Evolutionary conservation across 2,329 filamentous ascomycete genomes (phyloP).

Genomic region (Colletotrichum lupini): DNA sequence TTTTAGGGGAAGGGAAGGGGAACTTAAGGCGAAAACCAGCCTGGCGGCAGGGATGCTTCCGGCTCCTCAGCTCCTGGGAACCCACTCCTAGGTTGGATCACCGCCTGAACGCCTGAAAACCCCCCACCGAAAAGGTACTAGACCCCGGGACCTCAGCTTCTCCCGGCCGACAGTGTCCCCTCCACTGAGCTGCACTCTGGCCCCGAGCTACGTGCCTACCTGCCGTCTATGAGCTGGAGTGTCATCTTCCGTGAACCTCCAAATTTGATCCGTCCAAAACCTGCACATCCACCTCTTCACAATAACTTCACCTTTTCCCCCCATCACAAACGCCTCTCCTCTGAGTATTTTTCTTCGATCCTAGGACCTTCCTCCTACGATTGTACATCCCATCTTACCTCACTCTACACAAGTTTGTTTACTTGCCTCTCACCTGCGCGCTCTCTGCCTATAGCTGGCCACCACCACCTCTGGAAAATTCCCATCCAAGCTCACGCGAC

Average conservation of each 20-base stretch:
- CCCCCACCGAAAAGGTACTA: background rate
- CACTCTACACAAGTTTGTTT: constrained; percentile 20
- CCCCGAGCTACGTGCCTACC: background rate
- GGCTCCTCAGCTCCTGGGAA: constrained; percentile 16
- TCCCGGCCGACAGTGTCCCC: background rate
- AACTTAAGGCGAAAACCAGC: constrained; percentile 1
- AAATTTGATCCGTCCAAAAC: constrained; percentile 12
- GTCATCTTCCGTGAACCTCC: constrained; percentile 15
- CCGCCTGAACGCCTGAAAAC: background rate
- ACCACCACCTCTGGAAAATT: constrained; percentile 29
- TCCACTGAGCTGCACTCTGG: constrained; percentile 1
- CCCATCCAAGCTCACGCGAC: constrained; percentile 27
- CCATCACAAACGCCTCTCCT: background rate
- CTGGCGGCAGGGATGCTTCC: constrained; percentile 22
- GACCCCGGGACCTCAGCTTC: background rate
- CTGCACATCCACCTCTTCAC: constrained; percentile 13
- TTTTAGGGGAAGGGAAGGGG: constrained; percentile 9
- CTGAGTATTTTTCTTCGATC: constrained; percentile 24
- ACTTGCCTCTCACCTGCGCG: constrained; percentile 9
- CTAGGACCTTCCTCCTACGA: constrained; percentile 8
- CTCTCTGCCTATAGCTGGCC: constrained; percentile 15
- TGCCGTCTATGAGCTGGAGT: background rate
- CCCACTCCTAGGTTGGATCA: constrained; percentile 16
- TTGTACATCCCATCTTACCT: constrained; percentile 17
- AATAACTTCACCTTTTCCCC: background rate